Evolutionary conservation across 331 rosid genomes (phyloP), one percentile per base, ranked within the genome.

Genomic region (Malus hybrid): DNA sequence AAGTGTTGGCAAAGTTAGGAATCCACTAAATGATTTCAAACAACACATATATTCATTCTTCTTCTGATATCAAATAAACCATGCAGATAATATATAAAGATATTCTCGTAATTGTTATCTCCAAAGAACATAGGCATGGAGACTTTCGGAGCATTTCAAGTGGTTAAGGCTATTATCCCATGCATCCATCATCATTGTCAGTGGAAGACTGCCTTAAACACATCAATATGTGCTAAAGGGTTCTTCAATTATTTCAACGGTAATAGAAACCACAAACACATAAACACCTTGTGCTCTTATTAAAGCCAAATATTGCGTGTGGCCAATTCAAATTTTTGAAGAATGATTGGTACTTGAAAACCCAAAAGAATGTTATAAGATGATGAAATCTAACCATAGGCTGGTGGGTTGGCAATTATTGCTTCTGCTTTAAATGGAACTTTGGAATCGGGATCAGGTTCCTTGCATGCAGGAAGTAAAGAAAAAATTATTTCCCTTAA

Each of bases 331-430:
- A 28, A 0, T 63, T 1, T 53, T 30, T 53, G 44, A 36, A 67
- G 9, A 79, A 79, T 58, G 20, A 33, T 66, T 18, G 61, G 11
- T 6, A 63, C 28, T 42, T 36, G 20, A 75, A 65, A 75, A 62
- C 29, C 14, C 19, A 22, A 63, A 30, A 22, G 42, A 55, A 58
- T 22, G 14, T 24, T 60, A 19, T 76, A 63, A 55, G 68, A 19
- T 58, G 73, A 56, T 11, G 28, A 68, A 78, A 71, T 66, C 95
- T 89, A 84, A 92, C 99, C 99, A 84, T 94, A 90, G 78, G 97
- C 92, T 39, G 99, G 99, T 58, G 99, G 97, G 55, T 94, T 94
- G 80, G 99, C 93, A 82, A 94, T 92, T 84, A 94, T 90, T 2
- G 99, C 97, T 28, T 90, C 91, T 22, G 87, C 97, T 66, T 66